Conservation (phyloP, 2,329 filamentous ascomycete genomes). For the Alternaria sp. region DNA sequence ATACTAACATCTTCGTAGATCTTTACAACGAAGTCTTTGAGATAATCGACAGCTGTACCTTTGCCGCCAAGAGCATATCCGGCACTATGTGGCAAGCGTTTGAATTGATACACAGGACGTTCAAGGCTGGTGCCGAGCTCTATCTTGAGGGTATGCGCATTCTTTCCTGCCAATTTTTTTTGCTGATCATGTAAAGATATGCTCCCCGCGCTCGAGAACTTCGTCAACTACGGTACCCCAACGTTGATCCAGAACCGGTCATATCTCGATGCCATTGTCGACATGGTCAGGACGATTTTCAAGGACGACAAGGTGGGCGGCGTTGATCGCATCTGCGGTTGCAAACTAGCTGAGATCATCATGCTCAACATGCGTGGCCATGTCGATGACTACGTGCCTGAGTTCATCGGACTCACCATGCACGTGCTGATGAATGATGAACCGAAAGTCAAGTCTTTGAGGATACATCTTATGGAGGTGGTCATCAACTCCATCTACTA, state of each 20-base stretch:
- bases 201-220: constrained; percentile 97
- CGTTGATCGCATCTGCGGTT: constrained; percentile 94
- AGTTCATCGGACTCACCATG: constrained; percentile 92
- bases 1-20: constrained; percentile 61
- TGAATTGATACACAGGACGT: constrained; percentile 93
- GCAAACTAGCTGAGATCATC: constrained; percentile 95
- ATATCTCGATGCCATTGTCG: constrained; percentile 86
- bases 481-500: constrained; percentile 98
- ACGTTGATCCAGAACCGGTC: constrained; percentile 82
- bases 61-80: constrained; percentile 94
- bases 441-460: constrained; percentile 88
- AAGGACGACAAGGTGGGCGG: constrained; percentile 89
- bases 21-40: constrained; percentile 98
- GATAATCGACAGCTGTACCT: constrained; percentile 99
- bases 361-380: constrained; percentile 93
- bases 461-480: constrained; percentile 98
- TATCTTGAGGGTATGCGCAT: constrained; percentile 74
- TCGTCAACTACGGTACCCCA: constrained; percentile 88
- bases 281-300: constrained; percentile 97
- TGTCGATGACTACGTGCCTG: constrained; percentile 85
- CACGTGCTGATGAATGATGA: constrained; percentile 76
- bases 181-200: constrained; percentile 68
- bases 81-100: constrained; percentile 99
- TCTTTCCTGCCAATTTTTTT: neutral
- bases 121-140: constrained; percentile 95